Evolutionary conservation across 2,329 filamentous ascomycete genomes (phyloP).

Genomic region (Thielaviopsis euricoi): DNA sequence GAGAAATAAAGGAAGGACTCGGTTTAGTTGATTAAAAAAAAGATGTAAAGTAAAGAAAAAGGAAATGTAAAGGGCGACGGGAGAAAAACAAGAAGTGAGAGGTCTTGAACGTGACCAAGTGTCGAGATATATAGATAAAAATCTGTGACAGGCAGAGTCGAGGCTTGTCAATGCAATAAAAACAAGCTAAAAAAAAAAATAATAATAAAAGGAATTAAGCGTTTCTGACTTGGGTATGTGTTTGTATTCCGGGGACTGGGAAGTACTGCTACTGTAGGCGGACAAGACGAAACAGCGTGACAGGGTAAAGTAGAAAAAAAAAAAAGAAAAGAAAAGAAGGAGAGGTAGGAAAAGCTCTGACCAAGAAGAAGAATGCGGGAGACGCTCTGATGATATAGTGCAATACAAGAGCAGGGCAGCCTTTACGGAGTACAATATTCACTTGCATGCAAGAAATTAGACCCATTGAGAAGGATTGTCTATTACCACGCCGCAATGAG

Average conservation of each 20-base stretch:
- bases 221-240: neutral
- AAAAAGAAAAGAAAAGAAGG: neutral
- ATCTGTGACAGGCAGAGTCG: too few relatives aligned
- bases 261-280: too few relatives aligned
- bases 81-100: neutral
- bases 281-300: too few relatives aligned
- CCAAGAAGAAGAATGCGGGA: neutral
- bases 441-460: neutral
- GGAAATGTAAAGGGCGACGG: neutral
- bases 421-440: neutral
- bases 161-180: too few relatives aligned
- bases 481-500: too few relatives aligned
- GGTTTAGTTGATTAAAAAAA: too few relatives aligned
- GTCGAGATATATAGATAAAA: too few relatives aligned
- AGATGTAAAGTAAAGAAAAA: neutral
- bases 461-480: neutral
- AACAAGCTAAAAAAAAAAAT: too few relatives aligned
- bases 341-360: neutral
- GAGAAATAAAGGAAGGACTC: neutral
- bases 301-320: neutral
- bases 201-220: neutral
- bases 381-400: constrained; percentile 2
- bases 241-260: too few relatives aligned
- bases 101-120: too few relatives aligned
- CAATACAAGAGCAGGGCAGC: neutral